phyloP scores from a whole-genome alignment of 495 filamentous ascomycete species.

The Trichoderma asperelloides region DNA sequence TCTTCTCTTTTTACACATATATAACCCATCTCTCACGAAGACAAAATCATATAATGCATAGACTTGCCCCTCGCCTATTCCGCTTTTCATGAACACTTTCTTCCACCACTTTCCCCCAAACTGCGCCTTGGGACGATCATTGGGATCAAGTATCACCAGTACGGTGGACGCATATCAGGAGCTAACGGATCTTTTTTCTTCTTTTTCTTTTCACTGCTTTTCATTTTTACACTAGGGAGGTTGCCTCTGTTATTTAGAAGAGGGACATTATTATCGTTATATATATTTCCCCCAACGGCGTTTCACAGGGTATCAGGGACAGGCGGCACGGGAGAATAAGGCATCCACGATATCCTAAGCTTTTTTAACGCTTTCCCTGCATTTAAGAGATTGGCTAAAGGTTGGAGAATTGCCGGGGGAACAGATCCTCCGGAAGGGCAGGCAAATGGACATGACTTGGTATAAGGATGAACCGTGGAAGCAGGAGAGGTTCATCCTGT shows the following conservation, averaged over 20 bases:
- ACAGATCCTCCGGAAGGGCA: background rate
- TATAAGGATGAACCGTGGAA: background rate
- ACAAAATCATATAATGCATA: background rate
- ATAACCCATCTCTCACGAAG: background rate
- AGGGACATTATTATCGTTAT: background rate
- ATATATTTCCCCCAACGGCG: background rate
- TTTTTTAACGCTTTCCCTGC: background rate
- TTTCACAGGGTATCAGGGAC: constrained; percentile 2
- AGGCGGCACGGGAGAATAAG: background rate
- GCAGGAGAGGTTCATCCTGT: background rate
- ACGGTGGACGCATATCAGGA: background rate
- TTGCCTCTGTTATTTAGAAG: background rate
- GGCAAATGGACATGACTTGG: background rate
- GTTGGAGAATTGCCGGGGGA: background rate
- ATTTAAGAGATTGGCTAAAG: background rate
- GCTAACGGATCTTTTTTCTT: background rate
- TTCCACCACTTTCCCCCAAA: background rate
- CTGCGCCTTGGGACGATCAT: background rate
- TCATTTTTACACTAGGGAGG: background rate
- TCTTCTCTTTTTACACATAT: background rate
- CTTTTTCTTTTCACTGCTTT: background rate
- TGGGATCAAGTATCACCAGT: background rate
- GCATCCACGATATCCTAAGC: background rate
- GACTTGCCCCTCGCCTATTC: background rate
- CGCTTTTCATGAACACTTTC: background rate